A percentile compares a stretch with the other conserved stretches of the same genome.
Conservation (phyloP, 495 filamentous ascomycete species). For the Penicillium pulvis region DNA sequence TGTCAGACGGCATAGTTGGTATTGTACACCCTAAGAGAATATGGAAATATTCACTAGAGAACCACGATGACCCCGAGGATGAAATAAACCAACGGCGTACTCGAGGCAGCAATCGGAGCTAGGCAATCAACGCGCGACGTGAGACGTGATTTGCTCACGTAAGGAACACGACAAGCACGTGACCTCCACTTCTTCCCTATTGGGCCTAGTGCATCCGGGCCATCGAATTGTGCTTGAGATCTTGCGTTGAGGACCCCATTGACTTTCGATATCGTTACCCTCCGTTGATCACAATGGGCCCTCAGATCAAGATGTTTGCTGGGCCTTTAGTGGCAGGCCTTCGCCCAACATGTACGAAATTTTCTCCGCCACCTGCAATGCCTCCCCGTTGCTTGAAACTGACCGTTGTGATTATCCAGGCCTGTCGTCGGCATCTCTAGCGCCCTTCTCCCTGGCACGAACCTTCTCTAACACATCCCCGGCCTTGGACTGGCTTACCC, state of each 20-base stretch:
- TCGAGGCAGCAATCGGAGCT: background rate
- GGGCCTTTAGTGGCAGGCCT: slow-evolving; percentile 39
- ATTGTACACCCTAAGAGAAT: background rate
- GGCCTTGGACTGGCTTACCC: slow-evolving; percentile 74
- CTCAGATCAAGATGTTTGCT: slow-evolving; percentile 41
- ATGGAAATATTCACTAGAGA: background rate
- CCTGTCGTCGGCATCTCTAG: slow-evolving; percentile 30
- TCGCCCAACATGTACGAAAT: slow-evolving; percentile 40
- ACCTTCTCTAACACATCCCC: slow-evolving; percentile 74
- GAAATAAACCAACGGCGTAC: background rate
- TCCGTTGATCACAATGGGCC: slow-evolving; percentile 36
- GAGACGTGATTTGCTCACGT: slow-evolving; percentile 40
- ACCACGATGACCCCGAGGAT: background rate
- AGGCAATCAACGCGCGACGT: slow-evolving; percentile 19
- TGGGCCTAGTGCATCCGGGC: slow-evolving; percentile 28
- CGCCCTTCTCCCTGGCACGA: slow-evolving; percentile 46
- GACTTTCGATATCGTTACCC: background rate
- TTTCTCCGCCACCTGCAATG: background rate
- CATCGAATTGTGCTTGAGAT: slow-evolving; percentile 35
- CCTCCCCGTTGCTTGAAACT: slow-evolving; percentile 19
- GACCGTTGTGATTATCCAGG: slow-evolving; percentile 28
- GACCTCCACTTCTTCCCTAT: slow-evolving; percentile 14
- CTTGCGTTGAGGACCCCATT: background rate
- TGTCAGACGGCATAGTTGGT: slow-evolving; percentile 69
- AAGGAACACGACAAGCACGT: slow-evolving; percentile 24